These are phyloP conservation scores for Tympanopsis confertula DNA, from an alignment of 2,329 filamentous ascomycete species.

Conservation along the genomic window DNA sequence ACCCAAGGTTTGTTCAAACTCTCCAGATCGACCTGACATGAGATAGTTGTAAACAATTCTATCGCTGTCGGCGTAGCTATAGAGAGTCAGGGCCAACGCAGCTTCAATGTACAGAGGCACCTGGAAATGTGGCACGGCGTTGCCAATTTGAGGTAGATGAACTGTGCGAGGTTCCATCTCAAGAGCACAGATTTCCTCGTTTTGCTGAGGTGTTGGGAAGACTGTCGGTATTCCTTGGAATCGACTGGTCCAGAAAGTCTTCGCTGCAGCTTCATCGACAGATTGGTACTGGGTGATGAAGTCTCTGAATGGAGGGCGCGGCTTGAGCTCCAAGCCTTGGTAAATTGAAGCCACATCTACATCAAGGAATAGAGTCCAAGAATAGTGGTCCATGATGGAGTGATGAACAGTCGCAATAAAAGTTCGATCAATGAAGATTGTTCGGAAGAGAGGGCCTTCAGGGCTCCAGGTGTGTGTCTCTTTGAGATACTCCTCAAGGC, in stretches of 20 bases:
- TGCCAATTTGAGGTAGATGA: neutral
- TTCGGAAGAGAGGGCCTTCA: constrained; percentile 1
- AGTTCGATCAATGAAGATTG: constrained; percentile 3
- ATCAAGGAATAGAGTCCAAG: constrained; percentile 1
- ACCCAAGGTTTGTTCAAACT: constrained; percentile 4
- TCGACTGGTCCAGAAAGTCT: constrained; percentile 6
- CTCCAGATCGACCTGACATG: constrained; percentile 5
- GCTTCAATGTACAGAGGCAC: constrained; percentile 5
- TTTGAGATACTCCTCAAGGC: constrained; percentile 2
- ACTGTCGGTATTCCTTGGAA: constrained; percentile 5
- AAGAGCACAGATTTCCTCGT: constrained; percentile 1
- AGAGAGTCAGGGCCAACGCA: constrained; percentile 7
- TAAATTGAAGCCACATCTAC: constrained; percentile 4
- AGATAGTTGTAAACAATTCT: constrained; percentile 6
- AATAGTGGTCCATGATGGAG: constrained; percentile 4
- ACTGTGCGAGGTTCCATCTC: constrained; percentile 2
- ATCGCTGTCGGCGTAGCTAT: constrained; percentile 4
- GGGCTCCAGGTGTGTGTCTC: neutral
- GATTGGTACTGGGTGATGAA: constrained; percentile 3
- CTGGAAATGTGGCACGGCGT: constrained; percentile 1
- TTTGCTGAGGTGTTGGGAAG: constrained; percentile 3
- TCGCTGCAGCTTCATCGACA: constrained; percentile 5
- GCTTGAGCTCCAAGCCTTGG: constrained; percentile 1
- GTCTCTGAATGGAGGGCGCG: constrained; percentile 4
- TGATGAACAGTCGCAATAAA: constrained; percentile 6